Base-by-base conservation (phyloP, 176 grass and related monocot genomes). In the Lolium multiflorum region DNA sequence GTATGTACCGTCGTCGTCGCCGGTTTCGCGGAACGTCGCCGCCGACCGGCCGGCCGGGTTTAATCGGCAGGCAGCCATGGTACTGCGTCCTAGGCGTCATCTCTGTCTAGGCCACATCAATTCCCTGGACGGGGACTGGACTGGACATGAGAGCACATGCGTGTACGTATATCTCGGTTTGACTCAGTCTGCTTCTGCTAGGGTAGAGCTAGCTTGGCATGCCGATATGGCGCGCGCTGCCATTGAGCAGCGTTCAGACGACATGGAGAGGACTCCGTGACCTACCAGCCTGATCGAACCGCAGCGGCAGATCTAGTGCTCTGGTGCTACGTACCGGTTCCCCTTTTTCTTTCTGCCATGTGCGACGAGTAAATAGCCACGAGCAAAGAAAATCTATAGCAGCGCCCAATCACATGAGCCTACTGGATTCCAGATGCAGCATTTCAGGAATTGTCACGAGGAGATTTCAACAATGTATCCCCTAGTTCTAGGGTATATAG, bases 61-160 rank as follows among this genome's bases (percentile, higher is more conserved):
- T 49, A 64, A 82, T 82, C 63, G 10, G 28, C 22, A 51, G 73
- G 73, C 55, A 51, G 73, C 48, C 55, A 81, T 21, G 79, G 79
- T 6, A 52, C 31, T 35, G 31, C 79, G 7, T 39, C 28, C 48
- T 49, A 74, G 44, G 21, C 22, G 46, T 21, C 13, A 3, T 35
- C 1, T 13, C 37, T 15, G 60, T 63, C 38, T 15, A 74, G 71
- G 52, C 28, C 31, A 26, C 67, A 58, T 73, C 55, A 71, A 60
- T 58, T 83, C 67, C 3, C 35, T 10, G n/a, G 81, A 73, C 12
- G 68, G 69, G 51, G 67, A 44, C 51, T 25, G 16, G 44, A 75
- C 72, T 51, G 14, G 22, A 17, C 3, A 49, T 49, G 43, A 26
- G 73, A 76, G 24, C 49, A 76, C 73, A 76, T 76, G 73, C 73